Evolutionary conservation across 2,329 filamentous ascomycete species (phyloP), one percentile per base, ranked within the genome.

Genomic region (Elsinoe fawcettii): DNA sequence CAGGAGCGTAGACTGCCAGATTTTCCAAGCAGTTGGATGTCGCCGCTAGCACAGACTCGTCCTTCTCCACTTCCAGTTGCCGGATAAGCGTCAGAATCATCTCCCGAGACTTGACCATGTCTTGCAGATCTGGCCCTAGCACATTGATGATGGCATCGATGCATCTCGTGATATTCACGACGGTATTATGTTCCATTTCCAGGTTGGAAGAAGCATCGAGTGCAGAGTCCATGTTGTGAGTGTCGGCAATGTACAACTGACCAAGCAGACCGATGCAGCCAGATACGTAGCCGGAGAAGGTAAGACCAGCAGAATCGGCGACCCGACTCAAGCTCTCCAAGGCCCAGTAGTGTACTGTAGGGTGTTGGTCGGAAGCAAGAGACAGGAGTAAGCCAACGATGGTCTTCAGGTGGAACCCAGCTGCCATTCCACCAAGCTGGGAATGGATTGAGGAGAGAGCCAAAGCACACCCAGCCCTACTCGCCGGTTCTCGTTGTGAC

Each of bases 371-470:
- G 64, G 91, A 96, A 70, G 90, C 92, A 8, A 99, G 79, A 6
- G 93, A 97, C 87, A 97, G 95, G n/a, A 99, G 76, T 37, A 99
- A 95, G 16, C 92, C 88, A n/a, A 96, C 81, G 51, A 99, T 96
- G 1, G 90, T 96, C 75, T 97, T 97, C 53, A 99, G 79, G 69
- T 99, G 93, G 65, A 93, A 90, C 2, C 91, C 90, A 56, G 93
- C 93, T 55, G 93, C 93, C 91, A 99, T 97, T 58, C 93, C 92
- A 58, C 93, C 95, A 32, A 99, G 88, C 69, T 96, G 90, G 16
- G 90, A 88, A 72, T 99, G 91, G 54, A 99, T 97, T 58, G 87
- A 88, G 7, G 93, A 93, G 27, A 99, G 75, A 11, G 93, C 90
- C 76, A 95, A 89, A 14, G 95, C 93, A 71, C 92, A 99, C 9